Conservation (phyloP, 805 yeast species). For the Kodamaea neixiangensis region DNA sequence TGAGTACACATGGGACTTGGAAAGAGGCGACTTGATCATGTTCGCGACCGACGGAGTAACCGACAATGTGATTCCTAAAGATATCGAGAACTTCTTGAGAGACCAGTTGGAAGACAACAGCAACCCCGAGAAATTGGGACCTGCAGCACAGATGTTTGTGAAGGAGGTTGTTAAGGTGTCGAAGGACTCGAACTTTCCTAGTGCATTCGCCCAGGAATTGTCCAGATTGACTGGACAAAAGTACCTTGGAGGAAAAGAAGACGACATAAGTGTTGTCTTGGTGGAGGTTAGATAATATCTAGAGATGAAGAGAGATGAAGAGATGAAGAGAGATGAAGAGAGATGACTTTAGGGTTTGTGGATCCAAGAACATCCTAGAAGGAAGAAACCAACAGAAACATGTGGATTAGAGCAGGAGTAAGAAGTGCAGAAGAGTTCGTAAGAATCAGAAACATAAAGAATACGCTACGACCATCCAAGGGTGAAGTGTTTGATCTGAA, state of each 20-base stretch:
- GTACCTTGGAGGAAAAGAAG: constrained; percentile 92
- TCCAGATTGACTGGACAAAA: constrained; percentile 63
- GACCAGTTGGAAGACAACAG: constrained; percentile 45
- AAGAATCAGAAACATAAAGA: no score
- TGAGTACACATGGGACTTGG: constrained; percentile 60
- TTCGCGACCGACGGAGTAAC: constrained; percentile 94
- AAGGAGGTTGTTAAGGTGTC: constrained; percentile 67
- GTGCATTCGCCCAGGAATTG: constrained; percentile 84
- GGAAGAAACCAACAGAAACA: no score
- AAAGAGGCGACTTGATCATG: constrained; percentile 72
- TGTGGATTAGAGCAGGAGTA: no score
- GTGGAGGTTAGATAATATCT: constrained; percentile 60
- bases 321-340: no score
- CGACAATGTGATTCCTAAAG: constrained; percentile 76
- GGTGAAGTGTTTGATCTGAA: no score
- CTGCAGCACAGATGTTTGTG: constrained; percentile 59
- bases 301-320: no score
- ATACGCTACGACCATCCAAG: no score
- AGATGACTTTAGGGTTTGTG: background rate
- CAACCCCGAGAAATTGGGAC: constrained; percentile 38
- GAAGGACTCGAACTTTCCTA: constrained; percentile 69
- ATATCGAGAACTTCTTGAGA: constrained; percentile 65
- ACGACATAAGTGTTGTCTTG: constrained; percentile 84
- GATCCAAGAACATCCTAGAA: no score
- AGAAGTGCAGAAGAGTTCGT: no score